Conservation (phyloP, 2,329 filamentous ascomycete genomes). For the Penicillium brasilianum region DNA sequence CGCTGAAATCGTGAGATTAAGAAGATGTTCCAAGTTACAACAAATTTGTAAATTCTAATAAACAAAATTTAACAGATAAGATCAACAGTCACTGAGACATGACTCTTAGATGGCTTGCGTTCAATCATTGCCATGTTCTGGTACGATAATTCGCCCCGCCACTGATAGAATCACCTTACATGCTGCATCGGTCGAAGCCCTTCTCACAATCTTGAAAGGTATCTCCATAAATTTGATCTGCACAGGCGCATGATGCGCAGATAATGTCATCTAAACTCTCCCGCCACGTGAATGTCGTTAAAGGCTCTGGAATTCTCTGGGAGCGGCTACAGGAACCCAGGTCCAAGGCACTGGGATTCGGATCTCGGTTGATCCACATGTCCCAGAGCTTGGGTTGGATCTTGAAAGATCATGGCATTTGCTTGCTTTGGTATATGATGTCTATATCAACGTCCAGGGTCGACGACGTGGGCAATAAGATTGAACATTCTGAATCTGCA, state of each 20-base stretch:
- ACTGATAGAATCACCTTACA: not conserved
- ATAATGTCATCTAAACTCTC: constrained; percentile 17
- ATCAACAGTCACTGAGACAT: not conserved
- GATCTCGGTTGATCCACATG: constrained; percentile 34
- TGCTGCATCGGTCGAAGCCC: not conserved
- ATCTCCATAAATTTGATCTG: not conserved
- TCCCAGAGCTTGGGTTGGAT: constrained; percentile 25
- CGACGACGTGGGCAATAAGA: too few relatives aligned
- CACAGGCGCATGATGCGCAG: not conserved
- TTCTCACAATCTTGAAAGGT: not conserved
- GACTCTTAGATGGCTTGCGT: not conserved
- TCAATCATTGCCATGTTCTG: not conserved
- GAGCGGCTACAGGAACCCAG: constrained; percentile 22
- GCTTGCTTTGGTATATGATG: constrained; percentile 16
- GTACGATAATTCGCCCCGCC: not conserved
- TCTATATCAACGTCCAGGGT: not conserved
- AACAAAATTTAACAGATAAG: not conserved
- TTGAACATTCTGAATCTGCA: not conserved
- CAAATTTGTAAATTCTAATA: not conserved
- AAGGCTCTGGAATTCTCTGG: constrained; percentile 21
- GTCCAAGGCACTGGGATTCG: constrained; percentile 28
- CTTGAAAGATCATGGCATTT: constrained; percentile 18
- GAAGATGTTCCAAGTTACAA: too few relatives aligned
- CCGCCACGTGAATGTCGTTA: constrained; percentile 24
- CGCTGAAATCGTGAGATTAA: constrained; percentile 11